phyloP scores from a whole-genome alignment of 106 monocot species.

The Xerophyta viscosa region DNA sequence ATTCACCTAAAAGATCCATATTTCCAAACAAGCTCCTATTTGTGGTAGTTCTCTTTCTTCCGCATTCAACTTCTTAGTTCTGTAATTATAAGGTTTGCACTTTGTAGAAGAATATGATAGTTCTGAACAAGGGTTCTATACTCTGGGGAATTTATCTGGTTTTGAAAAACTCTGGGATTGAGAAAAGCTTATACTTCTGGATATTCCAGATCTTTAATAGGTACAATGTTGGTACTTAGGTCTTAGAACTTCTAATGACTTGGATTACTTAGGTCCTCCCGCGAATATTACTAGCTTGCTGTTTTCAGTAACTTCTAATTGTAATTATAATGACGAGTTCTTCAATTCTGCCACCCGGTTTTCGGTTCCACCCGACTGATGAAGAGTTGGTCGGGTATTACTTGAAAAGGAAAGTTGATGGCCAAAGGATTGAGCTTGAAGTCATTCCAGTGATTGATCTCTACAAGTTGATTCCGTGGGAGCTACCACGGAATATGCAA shows the following conservation, averaged over 20 bases:
- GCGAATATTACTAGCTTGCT: neutral
- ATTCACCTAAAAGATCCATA: too few species aligned
- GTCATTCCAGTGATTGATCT: slow-evolving; percentile 75
- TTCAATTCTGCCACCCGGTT: slow-evolving; percentile 63
- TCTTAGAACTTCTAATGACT: neutral
- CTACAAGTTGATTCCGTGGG: slow-evolving; percentile 81
- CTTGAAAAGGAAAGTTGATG: slow-evolving; percentile 69
- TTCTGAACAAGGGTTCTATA: slow-evolving; percentile 8
- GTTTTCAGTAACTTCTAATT: neutral
- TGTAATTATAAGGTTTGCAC: too few species aligned
- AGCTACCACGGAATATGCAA: slow-evolving; percentile 52
- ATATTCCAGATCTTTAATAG: slow-evolving; percentile 67
- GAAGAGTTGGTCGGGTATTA: slow-evolving; percentile 79
- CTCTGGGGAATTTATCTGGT: slow-evolving; percentile 16
- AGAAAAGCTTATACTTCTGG: slow-evolving; percentile 68
- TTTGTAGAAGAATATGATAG: too few species aligned
- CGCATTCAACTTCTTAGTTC: too few species aligned
- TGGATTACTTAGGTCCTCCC: neutral
- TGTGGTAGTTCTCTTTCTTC: too few species aligned
- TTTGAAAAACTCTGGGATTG: slow-evolving; percentile 21
- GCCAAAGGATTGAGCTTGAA: slow-evolving; percentile 56
- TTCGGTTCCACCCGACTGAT: slow-evolving; percentile 78
- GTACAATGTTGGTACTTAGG: slow-evolving; percentile 19
- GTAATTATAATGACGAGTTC: slow-evolving; percentile 35
- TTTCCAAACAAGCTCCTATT: too few species aligned